Conservation (phyloP, 2,329 filamentous ascomycete species). For the Arthrobotrys megalospora region DNA sequence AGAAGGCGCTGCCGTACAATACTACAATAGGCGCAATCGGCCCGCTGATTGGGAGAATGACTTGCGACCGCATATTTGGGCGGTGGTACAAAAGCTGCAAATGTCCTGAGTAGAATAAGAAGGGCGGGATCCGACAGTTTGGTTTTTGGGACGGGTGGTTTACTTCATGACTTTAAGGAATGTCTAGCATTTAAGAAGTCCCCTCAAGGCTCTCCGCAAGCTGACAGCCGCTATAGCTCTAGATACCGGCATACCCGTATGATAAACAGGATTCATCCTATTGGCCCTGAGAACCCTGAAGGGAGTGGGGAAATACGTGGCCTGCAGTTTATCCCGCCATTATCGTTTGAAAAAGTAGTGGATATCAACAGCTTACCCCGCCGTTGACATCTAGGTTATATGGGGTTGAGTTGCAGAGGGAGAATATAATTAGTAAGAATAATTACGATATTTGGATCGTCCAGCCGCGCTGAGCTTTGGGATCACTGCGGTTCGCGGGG, state of each 20-base stretch:
- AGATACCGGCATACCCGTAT: not conserved
- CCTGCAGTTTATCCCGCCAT: conserved; percentile 13
- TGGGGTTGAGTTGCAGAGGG: not conserved
- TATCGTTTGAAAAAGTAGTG: conserved; percentile 3
- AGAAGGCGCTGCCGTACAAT: conserved; percentile 20
- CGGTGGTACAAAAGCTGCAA: not conserved
- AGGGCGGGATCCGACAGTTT: conserved; percentile 4
- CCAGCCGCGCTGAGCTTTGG: not conserved
- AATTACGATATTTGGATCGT: not conserved
- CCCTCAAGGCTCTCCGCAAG: not conserved
- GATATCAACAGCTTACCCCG: conserved; percentile 2
- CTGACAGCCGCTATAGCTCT: not conserved
- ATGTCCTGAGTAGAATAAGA: not conserved
- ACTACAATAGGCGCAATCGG: conserved; percentile 13
- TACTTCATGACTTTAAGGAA: not conserved
- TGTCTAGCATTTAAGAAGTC: conserved; percentile 12
- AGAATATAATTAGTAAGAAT: not conserved
- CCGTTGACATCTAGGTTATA: conserved; percentile 2
- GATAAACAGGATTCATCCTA: conserved; percentile 9
- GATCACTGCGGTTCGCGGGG: not conserved
- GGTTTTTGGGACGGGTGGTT: conserved; percentile 18
- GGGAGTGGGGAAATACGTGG: conserved; percentile 17
- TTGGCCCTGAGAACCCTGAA: not conserved
- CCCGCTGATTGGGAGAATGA: conserved; percentile 15
- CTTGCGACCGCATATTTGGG: conserved; percentile 6